Evolutionary conservation across 495 filamentous ascomycete genomes (phyloP).

Genomic region (Friedmanniomyces simplex): DNA sequence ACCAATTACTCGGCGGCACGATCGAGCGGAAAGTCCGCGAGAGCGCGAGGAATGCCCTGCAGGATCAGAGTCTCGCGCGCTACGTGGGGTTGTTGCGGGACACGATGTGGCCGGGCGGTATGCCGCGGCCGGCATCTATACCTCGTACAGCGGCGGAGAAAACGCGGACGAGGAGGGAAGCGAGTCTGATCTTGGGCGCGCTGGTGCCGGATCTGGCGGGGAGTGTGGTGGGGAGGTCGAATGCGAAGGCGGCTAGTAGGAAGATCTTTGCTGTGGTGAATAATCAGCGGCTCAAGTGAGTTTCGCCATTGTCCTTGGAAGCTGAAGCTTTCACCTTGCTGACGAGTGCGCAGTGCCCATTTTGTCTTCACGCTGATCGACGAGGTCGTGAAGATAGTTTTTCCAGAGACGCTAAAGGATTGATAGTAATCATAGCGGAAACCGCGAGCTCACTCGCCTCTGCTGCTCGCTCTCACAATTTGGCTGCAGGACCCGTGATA

Average conservation of each 20-base stretch:
- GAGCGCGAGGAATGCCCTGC: slow-evolving; percentile 52
- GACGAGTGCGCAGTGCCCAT: slow-evolving; percentile 24
- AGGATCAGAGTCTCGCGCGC: slow-evolving; percentile 67
- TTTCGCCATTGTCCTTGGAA: slow-evolving; percentile 1
- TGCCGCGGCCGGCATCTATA: slow-evolving; percentile 32
- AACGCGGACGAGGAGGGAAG: slow-evolving; percentile 40
- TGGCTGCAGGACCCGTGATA: neutral
- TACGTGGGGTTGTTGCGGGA: slow-evolving; percentile 63
- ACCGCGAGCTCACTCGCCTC: neutral
- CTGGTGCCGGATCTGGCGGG: slow-evolving; percentile 40
- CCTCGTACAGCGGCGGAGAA: slow-evolving; percentile 37
- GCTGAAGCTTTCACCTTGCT: neutral
- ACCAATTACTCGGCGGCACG: slow-evolving; percentile 65
- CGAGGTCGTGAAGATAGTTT: slow-evolving; percentile 31
- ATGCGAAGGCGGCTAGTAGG: slow-evolving; percentile 30
- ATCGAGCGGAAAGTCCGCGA: slow-evolving; percentile 93
- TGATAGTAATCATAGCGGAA: slow-evolving; percentile 7
- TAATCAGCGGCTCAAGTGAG: slow-evolving; percentile 35
- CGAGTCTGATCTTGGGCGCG: slow-evolving; percentile 32
- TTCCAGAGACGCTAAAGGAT: slow-evolving; percentile 18
- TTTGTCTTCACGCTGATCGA: slow-evolving; percentile 33
- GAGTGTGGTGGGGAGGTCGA: slow-evolving; percentile 34
- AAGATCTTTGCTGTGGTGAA: slow-evolving; percentile 32
- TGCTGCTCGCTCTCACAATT: neutral
- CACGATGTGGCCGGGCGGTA: slow-evolving; percentile 70